Conservation (phyloP, 139 green algal genomes). For the Volvox reticuliferus region DNA sequence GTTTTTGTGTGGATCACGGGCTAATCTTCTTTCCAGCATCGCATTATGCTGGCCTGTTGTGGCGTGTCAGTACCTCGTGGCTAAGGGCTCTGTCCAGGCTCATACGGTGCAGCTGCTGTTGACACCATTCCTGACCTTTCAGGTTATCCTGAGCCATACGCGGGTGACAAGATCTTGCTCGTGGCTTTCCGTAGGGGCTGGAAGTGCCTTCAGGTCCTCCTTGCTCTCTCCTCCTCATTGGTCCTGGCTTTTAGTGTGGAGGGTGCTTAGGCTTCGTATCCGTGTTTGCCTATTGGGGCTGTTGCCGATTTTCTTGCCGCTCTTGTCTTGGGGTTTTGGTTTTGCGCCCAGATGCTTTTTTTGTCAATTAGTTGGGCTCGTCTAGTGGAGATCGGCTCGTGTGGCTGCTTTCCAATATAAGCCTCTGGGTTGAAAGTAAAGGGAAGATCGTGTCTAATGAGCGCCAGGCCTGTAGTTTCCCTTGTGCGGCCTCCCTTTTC, state of each 20-base stretch:
- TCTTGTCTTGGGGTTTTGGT: not conserved
- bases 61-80: not conserved
- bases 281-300: not conserved
- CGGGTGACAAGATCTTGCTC: not conserved
- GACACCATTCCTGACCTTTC: constrained; percentile 26
- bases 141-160: constrained; percentile 1
- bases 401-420: constrained; percentile 28
- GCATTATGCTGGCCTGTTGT: too few relatives aligned
- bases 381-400: too few relatives aligned
- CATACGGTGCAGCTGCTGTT: constrained; percentile 3
- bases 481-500: not conserved
- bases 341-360: constrained; percentile 8
- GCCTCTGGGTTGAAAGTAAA: not conserved
- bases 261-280: not conserved
- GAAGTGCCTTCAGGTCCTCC: not conserved
- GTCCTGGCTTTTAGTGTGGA: not conserved
- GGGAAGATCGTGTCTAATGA: not conserved
- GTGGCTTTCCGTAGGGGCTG: not conserved
- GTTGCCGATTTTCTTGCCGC: not conserved
- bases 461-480: not conserved
- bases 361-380: not conserved
- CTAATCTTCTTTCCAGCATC: not conserved
- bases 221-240: too few relatives aligned
- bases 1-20: constrained; percentile 32
- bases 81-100: not conserved